These are phyloP conservation scores for Colletotrichum sp. DNA, from an alignment of 2,329 filamentous ascomycete genomes.

Conservation along the genomic window DNA sequence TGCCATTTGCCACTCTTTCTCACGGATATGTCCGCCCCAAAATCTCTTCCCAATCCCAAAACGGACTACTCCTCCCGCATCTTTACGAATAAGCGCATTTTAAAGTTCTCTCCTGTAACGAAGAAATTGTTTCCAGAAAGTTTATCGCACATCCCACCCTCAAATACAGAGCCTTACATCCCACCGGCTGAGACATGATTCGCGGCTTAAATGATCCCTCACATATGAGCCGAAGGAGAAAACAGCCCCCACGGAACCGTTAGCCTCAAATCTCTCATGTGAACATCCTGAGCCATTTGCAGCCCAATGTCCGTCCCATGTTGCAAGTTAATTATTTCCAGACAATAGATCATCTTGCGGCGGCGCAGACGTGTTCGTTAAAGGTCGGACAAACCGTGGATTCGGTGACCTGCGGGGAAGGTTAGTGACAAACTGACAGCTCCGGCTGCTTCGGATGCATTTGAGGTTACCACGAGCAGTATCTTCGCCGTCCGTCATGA, in stretches of 20 bases:
- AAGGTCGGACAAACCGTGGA: background rate
- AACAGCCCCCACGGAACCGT: background rate
- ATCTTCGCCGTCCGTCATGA: background rate
- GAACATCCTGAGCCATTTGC: background rate
- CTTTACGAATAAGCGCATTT: background rate
- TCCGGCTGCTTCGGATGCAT: background rate
- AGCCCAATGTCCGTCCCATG: background rate
- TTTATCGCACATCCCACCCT: background rate
- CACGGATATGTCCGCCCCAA: background rate
- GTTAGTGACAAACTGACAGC: background rate
- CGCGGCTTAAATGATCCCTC: background rate
- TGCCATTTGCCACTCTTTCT: background rate
- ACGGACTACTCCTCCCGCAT: background rate
- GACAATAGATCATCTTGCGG: background rate
- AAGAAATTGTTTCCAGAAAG: background rate
- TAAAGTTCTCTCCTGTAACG: conserved; percentile 12
- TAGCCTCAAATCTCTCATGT: background rate
- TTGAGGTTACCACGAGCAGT: background rate
- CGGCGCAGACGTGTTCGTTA: background rate
- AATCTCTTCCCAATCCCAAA: background rate
- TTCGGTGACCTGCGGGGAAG: background rate
- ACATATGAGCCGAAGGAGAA: background rate
- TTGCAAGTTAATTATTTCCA: background rate
- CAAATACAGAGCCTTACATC: background rate
- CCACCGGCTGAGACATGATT: background rate